Conservation (phyloP, 805 yeast species). For the Zygosaccharomyces lentus region DNA sequence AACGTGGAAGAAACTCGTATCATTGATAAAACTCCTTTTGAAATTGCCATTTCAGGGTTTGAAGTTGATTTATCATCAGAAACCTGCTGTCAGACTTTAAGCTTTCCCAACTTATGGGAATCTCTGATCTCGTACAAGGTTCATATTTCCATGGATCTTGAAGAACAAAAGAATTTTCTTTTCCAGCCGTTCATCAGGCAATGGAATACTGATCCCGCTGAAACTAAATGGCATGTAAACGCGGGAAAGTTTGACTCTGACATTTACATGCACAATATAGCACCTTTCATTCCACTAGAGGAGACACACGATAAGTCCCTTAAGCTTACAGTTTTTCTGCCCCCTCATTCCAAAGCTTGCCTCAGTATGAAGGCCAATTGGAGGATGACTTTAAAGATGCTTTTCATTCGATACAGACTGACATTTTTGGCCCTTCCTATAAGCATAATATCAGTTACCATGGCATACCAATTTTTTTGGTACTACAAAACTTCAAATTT, state of each 20-base stretch:
- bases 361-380: constrained; percentile 24
- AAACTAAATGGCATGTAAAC: constrained; percentile 75
- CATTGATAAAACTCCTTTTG: constrained; percentile 12
- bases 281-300: constrained; percentile 59
- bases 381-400: constrained; percentile 52
- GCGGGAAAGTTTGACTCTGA: constrained; percentile 39
- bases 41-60: constrained; percentile 12
- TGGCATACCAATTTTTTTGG: constrained; percentile 50
- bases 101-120: constrained; percentile 29
- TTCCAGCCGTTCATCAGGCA: constrained; percentile 70
- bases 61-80: constrained; percentile 1
- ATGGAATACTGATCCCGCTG: constrained; percentile 57
- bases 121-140: constrained; percentile 28
- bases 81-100: constrained; percentile 17
- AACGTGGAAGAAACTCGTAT: background rate
- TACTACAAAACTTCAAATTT: constrained; percentile 40
- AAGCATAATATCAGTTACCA: constrained; percentile 48
- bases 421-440: constrained; percentile 68
- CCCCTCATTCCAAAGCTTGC: constrained; percentile 20
- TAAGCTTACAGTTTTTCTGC: constrained; percentile 22
- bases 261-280: constrained; percentile 54
- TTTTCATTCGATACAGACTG: constrained; percentile 74
- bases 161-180: constrained; percentile 4
- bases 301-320: constrained; percentile 20
- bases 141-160: constrained; percentile 8